phyloP scores from a whole-genome alignment of 495 filamentous ascomycete species.

The Penicillium arizonense region DNA sequence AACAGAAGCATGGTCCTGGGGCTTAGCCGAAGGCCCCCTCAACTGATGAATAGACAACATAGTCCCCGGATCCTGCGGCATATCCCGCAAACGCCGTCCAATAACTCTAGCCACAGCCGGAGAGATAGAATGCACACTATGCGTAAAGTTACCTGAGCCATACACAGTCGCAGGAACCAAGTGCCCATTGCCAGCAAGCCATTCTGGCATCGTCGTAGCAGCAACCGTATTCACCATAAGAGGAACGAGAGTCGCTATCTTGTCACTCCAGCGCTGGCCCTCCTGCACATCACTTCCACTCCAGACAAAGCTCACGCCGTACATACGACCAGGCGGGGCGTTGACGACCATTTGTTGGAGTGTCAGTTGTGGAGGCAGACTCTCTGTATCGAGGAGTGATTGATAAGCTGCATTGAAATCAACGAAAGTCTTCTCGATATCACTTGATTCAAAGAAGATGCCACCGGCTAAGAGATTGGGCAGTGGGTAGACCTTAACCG shows the following conservation, averaged over 20 bases:
- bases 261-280: slow-evolving; percentile 28
- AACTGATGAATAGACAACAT: slow-evolving; percentile 34
- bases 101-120: slow-evolving; percentile 21
- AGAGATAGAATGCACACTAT: slow-evolving; percentile 21
- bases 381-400: slow-evolving; percentile 10
- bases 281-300: slow-evolving; percentile 18
- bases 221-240: slow-evolving; percentile 27
- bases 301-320: slow-evolving; percentile 31
- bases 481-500: slow-evolving; percentile 35
- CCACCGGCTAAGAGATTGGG: slow-evolving; percentile 32
- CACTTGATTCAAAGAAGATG: slow-evolving; percentile 29
- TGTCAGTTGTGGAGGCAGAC: slow-evolving; percentile 23
- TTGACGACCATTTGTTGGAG: slow-evolving; percentile 27
- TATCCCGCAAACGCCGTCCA: slow-evolving; percentile 13
- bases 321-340: slow-evolving; percentile 19
- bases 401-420: slow-evolving; percentile 25
- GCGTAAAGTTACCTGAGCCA: slow-evolving; percentile 19
- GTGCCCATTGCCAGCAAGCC: slow-evolving; percentile 9
- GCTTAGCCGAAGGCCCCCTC: slow-evolving; percentile 16
- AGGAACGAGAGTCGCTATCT: slow-evolving; percentile 25
- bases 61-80: slow-evolving; percentile 23
- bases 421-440: slow-evolving; percentile 17
- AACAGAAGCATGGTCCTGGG: slow-evolving; percentile 16
- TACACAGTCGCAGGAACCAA: slow-evolving; percentile 17
- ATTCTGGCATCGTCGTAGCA: slow-evolving; percentile 22